Base-by-base conservation (phyloP, 2,329 filamentous ascomycete species). In the Xylaria hypoxylon region DNA sequence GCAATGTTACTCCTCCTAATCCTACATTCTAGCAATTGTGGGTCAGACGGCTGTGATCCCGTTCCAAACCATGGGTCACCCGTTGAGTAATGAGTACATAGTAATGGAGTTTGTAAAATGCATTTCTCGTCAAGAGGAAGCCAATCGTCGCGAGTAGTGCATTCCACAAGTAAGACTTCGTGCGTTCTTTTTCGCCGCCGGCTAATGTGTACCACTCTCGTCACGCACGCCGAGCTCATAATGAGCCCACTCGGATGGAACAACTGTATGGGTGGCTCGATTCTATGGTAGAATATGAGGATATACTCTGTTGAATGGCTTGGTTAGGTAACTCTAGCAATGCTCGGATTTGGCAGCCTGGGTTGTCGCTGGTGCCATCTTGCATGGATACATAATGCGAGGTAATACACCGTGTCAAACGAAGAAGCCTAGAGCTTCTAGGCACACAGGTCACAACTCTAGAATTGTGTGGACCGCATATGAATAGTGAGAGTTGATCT, bases 151-250 rank as follows among this genome's bases (percentile, higher is more conserved):
- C 52, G 31, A 57, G 31, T 13, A 68, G 45, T 47, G 31, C 40
- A 65, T 68, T 61, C 42, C 68, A 67, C 64, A 60, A 45, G 59
- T 61, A 56, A 64, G 57, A 60, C 65, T 45, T 61, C 33, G 61
- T 55, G 51, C 57, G 35, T 58, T 50, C 17, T 33, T 40, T 50
- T 59, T 65, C 62, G 65, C 68, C 55, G 56, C 48, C 47, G 51
- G 56, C 48, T 31, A 51, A 40, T 51, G 47, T 31, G 65, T 61
- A 42, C 59, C 22, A 68, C 65, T 59, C 58, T 44, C 13, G 24
- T 58, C 38, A 47, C 51, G 38, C 33, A 8, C 52, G 48, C 31
- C 38, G 58, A 33, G n/a, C n/a, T 50, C 48, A 53, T 58, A 22
- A 40, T 40, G 38, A 56, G 51, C 38, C 47, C n/a, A 38, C 8